Evolutionary conservation across 441 rosid species (phyloP).

Genomic region (Theobroma grandiflorum): DNA sequence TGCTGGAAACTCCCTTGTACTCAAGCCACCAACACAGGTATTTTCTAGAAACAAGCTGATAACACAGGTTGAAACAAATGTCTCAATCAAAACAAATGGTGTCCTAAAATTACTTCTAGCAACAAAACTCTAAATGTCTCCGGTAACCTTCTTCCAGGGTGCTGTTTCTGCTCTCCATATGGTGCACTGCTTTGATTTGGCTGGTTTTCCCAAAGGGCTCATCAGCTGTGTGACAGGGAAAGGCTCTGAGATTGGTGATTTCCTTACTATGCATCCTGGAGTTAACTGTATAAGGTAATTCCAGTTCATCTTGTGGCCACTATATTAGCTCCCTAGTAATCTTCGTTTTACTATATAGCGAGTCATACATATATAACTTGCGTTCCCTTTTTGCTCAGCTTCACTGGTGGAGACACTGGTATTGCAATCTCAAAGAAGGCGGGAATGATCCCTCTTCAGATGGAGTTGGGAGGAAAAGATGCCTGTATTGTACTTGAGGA

Average conservation of each 20-base stretch:
- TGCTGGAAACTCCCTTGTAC: slow-evolving; percentile 94
- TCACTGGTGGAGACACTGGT: slow-evolving; percentile 98
- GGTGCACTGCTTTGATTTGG: slow-evolving; percentile 90
- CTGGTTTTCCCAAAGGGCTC: slow-evolving; percentile 80
- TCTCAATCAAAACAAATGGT: background rate
- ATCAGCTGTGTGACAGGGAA: slow-evolving; percentile 74
- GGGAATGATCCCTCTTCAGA: slow-evolving; percentile 95
- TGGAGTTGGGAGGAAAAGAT: slow-evolving; percentile 98
- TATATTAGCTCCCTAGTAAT: background rate
- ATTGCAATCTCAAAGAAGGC: slow-evolving; percentile 91
- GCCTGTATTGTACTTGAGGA: slow-evolving; percentile 97
- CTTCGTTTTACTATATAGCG: too few relatives aligned
- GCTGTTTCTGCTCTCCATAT: slow-evolving; percentile 96
- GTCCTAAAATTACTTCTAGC: background rate
- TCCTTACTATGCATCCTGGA: slow-evolving; percentile 89
- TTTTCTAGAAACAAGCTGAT: background rate
- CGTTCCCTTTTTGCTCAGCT: slow-evolving; percentile 47
- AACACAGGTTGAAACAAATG: background rate
- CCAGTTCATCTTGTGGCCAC: background rate
- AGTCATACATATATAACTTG: background rate
- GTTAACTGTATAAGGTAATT: slow-evolving; percentile 91
- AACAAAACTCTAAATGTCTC: background rate
- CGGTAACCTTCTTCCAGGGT: slow-evolving; percentile 53
- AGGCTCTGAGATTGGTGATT: slow-evolving; percentile 85
- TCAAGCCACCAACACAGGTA: slow-evolving; percentile 99